Evolutionary conservation across 305 asterid species (phyloP), one percentile per base, ranked within the genome.

Genomic region (Fraxinus platypoda): DNA sequence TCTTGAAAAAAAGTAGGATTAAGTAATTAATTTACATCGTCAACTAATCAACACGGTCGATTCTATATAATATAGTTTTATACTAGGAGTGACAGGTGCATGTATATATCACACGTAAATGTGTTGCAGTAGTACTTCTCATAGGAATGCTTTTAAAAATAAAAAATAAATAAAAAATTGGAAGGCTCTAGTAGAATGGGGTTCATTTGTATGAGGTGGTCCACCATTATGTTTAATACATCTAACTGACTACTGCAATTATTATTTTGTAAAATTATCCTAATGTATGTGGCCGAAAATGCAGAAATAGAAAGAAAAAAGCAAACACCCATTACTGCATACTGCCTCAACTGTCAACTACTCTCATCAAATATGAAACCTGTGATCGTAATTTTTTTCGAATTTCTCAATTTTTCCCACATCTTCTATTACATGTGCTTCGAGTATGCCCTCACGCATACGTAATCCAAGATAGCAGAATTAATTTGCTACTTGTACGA

Each of bases 321-420:
- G 31, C 75, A 13, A 52, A 80, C 52, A 12, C 23, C 38, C 54
- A 77, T 78, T 77, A 76, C 41, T 79, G 23, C 86, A 74, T 26
- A 82, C 62, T 78, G 54, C 78, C 83, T 33, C 88, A 88, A 88
- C 90, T 9, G 28, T 84, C 91, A 88, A 88, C 91, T 3, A 77
- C 86, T 59, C 81, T 79, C 85, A 74, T 75, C 91, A 79, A 82
- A 68, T 70, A 31, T 83, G 66, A 46, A 15, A 57, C 52, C 74
- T 78, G 25, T 31, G 17, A 28, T 43, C 46, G 28, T 70, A 9
- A 12, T 19, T 19, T 68, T 52, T 26, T 76, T 68, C 2, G 8
- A 66, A 25, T 66, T 66, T 73, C 68, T 38, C 43, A 8, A 25
- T 74, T 80, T 80, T 77, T 72, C 80, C 35, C 76, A 78, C 81